These are phyloP conservation scores for Kluyveromyces marxianus DNA, from an alignment of 1,139 yeast genomes.

Conservation along the genomic window DNA sequence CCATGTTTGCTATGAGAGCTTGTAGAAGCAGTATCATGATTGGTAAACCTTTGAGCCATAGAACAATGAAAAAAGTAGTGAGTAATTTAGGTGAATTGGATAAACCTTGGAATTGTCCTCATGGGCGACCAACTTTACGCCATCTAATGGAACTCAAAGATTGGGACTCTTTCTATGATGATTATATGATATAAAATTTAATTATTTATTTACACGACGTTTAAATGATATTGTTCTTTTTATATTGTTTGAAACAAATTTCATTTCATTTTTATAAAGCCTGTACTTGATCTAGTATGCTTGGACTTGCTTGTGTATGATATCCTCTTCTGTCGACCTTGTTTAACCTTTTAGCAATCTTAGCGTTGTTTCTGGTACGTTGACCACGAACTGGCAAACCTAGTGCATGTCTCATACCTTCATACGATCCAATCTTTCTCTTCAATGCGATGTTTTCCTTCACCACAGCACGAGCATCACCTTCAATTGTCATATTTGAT, in stretches of 20 bases:
- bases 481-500: conserved; percentile 76
- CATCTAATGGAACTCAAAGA: conserved; percentile 61
- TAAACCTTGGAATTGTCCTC: conserved; percentile 99
- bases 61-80: conserved; percentile 63
- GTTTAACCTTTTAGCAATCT: conserved; percentile 82
- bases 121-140: conserved; percentile 94
- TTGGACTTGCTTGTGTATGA: conserved; percentile 13
- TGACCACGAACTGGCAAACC: conserved; percentile 94
- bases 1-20: conserved; percentile 90
- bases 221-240: background rate
- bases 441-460: conserved; percentile 74
- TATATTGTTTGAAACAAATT: background rate
- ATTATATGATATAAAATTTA: conserved; percentile 24
- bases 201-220: conserved; percentile 3
- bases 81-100: conserved; percentile 60
- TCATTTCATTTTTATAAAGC: background rate
- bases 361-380: conserved; percentile 82
- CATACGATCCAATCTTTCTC: conserved; percentile 75
- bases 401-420: conserved; percentile 83
- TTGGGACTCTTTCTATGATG: conserved; percentile 41
- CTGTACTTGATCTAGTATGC: background rate
- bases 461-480: conserved; percentile 71
- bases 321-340: conserved; percentile 58
- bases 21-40: conserved; percentile 93
- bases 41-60: conserved; percentile 56